Evolutionary conservation across 2,329 filamentous ascomycete genomes (phyloP).

Genomic region (Amesomyces nigricolor): DNA sequence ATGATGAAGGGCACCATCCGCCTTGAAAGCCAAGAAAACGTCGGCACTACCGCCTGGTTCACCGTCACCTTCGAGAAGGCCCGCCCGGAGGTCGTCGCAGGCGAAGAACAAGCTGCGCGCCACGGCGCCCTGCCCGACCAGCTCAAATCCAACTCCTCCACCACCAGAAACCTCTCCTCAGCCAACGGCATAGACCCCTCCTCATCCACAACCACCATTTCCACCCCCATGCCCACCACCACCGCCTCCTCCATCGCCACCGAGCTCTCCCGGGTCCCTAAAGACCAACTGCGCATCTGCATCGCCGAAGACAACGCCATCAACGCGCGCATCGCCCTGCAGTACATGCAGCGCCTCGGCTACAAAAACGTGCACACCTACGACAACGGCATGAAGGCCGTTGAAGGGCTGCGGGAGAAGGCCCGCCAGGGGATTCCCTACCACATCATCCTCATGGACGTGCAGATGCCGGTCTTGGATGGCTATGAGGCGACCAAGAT

Average conservation of each 20-base stretch:
- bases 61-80: slow-evolving; percentile 82
- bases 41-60: slow-evolving; percentile 71
- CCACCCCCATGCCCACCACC: slow-evolving; percentile 20
- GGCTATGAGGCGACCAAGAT: slow-evolving; percentile 86
- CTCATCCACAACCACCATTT: background rate
- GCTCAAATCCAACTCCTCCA: background rate
- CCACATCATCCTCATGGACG: slow-evolving; percentile 90
- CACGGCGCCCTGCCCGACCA: slow-evolving; percentile 18
- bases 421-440: slow-evolving; percentile 70
- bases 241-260: slow-evolving; percentile 30
- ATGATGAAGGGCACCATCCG: slow-evolving; percentile 84
- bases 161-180: background rate
- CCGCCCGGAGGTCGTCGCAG: slow-evolving; percentile 52
- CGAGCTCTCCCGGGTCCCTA: slow-evolving; percentile 67
- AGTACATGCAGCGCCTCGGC: slow-evolving; percentile 80
- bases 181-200: background rate
- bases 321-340: slow-evolving; percentile 89
- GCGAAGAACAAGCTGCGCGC: slow-evolving; percentile 43
- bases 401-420: slow-evolving; percentile 73
- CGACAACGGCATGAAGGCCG: slow-evolving; percentile 81
- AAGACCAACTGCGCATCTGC: slow-evolving; percentile 76
- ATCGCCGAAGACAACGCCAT: slow-evolving; percentile 95
- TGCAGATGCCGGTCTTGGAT: slow-evolving; percentile 91
- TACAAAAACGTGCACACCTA: slow-evolving; percentile 79
- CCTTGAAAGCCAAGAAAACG: slow-evolving; percentile 68